Base-by-base conservation (phyloP, 768 basidiomycete species). In the Mycena leptocephala region DNA sequence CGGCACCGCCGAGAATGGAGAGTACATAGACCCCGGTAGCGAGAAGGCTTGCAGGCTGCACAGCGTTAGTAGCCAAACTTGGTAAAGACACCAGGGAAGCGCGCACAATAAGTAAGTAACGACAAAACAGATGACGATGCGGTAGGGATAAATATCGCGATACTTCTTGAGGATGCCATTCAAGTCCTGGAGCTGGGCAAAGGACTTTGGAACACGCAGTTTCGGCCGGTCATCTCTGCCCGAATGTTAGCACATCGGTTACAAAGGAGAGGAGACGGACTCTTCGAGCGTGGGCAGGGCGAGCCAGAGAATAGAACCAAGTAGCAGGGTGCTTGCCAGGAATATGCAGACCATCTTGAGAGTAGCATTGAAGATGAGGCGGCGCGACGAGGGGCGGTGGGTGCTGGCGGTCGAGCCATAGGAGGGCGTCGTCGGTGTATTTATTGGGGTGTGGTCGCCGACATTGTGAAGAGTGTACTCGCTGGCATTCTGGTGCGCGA, bases 1-100 rank as follows among this genome's bases (percentile, higher is more conserved):
- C 95, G 0, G 98, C 98, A 39, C 98, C 98, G 24, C 95, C 97
- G 16, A 99, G 92, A 80, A 99, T 98, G 67, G 97, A 97, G 61
- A 99, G 92, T 99, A 99, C 97, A 99, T 98, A 53, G 97, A 98
- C 1, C 97, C 97, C 0, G 98, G 97, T 18, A 99, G 90, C 9
- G 97, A 97, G 86, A 99, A 99, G 0, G 97, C 96, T 88, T 99
- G 97, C 9, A 99, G 89, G 86, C 97, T 98, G 81, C 13, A 46
- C 26, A 30, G 26, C 65, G 26, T 74, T 51, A 28, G 48, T 22
- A 51, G 3, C 33, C 20, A 30, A 20, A 53, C n/a, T n/a, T 51
- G 24, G 22, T 18, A 16, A 18, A 5, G 30, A 55, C 59, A 63
- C 39, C 76, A 13, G 76, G 70, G 72, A 48, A 70, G 65, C 48